Evolutionary conservation across 1,139 yeast genomes (phyloP).

Genomic region (Eremothecium coryli): DNA sequence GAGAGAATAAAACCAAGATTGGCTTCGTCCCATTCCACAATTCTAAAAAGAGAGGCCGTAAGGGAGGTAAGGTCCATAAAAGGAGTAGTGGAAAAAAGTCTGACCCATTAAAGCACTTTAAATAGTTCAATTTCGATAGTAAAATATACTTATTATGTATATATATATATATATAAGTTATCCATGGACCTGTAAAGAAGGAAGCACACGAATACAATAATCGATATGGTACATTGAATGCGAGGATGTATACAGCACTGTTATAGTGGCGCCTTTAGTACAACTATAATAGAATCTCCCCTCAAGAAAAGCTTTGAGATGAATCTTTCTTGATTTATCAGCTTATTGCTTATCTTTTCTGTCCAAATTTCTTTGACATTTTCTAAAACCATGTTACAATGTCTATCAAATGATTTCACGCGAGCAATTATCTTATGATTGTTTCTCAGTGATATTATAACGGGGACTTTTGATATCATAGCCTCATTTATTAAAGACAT

Average conservation of each 20-base stretch:
- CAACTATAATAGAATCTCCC: conserved; percentile 90
- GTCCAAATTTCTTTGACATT: conserved; percentile 91
- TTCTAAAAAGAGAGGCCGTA: conserved; percentile 35
- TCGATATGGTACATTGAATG: no score
- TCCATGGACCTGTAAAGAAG: not conserved
- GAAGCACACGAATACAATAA: not conserved
- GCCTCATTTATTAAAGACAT: conserved; percentile 77
- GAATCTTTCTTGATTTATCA: conserved; percentile 72
- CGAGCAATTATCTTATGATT: conserved; percentile 85
- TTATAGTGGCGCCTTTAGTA: conserved; percentile 40
- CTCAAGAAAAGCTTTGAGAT: conserved; percentile 83
- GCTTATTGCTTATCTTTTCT: conserved; percentile 64
- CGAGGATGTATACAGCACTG: not conserved
- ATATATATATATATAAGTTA: no score
- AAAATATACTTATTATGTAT: no score
- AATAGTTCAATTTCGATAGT: conserved; percentile 21
- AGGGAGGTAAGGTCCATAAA: conserved; percentile 37
- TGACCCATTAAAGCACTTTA: conserved; percentile 66
- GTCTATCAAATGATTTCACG: conserved; percentile 92
- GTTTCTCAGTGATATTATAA: conserved; percentile 83
- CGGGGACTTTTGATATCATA: conserved; percentile 62
- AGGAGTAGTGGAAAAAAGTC: conserved; percentile 36
- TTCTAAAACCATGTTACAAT: conserved; percentile 84
- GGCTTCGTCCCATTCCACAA: conserved; percentile 77
- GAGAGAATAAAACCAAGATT: conserved; percentile 47